Base-by-base conservation (phyloP, 1,284 basidiomycete species). In the Heterobasidion annosum region DNA sequence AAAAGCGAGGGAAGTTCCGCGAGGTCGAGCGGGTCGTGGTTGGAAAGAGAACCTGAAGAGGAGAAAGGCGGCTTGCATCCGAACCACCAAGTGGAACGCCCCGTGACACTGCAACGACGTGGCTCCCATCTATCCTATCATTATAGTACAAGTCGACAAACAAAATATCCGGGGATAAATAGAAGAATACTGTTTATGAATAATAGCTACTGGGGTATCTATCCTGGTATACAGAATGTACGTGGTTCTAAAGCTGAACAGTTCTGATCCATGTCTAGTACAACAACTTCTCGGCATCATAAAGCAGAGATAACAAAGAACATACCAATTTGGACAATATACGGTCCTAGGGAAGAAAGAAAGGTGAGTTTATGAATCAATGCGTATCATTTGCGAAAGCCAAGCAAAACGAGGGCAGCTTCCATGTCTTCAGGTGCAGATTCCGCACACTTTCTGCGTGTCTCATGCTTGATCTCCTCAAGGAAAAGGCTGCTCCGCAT, bases 321-420 rank as follows among this genome's bases (percentile, higher is more conserved):
- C 9, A 47, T 47, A 19, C 12, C 3, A 43, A 32, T 19, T 7
- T 47, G 18, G 12, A 47, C 12, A 47, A 32, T 32, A 15, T 47
- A 18, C 25, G 3, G 45, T 47, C 12, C 45, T 16, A 32, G 25
- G 18, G 18, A 7, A 13, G 45, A 46, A 47, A 10, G 10, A 32
- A 47, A 47, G 6, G 37, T 40, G 37, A 12, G n/a, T 12, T 8
- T 12, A n/a, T 8, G n/a, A 10, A 34, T 48, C 18, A 3, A 35
- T 58, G 50, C 63, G 45, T 50, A 60, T 13, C 58, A 43, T 43
- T 54, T 60, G 61, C 67, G 73, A 64, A 75, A 75, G 40, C 65
- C 71, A 42, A 75, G 62, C 13, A 76, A 64, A 1, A 70, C 68
- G 60, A 75, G 73, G 15, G 74, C 74, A 0, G 75, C 74, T 62